A percentile compares a stretch with the other conserved stretches of the same genome.
Conservation (phyloP, 495 filamentous ascomycete genomes). For the Aspergillus indologenus region DNA sequence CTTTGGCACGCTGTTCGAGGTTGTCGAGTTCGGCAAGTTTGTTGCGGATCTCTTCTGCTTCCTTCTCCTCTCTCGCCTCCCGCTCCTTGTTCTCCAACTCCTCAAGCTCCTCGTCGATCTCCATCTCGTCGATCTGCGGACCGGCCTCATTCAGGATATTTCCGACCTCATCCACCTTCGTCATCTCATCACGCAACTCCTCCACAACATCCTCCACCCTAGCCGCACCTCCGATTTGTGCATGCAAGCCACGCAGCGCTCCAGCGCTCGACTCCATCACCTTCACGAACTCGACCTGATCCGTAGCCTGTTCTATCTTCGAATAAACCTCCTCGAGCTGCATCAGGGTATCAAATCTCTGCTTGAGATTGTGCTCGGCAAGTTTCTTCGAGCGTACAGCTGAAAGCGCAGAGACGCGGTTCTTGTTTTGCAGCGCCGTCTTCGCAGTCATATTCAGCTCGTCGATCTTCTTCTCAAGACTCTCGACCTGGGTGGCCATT, state of each 20-base stretch:
- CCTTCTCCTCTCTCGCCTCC: slow-evolving; percentile 51
- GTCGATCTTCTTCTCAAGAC: slow-evolving; percentile 52
- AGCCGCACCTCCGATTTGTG: slow-evolving; percentile 72
- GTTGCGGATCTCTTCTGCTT: slow-evolving; percentile 42
- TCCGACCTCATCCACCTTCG: slow-evolving; percentile 76
- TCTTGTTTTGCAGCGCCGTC: slow-evolving; percentile 64
- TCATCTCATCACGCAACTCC: slow-evolving; percentile 73
- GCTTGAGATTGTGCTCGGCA: slow-evolving; percentile 64
- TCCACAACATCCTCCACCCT: slow-evolving; percentile 73
- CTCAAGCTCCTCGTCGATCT: slow-evolving; percentile 86
- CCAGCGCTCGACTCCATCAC: slow-evolving; percentile 75
- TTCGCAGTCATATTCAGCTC: slow-evolving; percentile 56
- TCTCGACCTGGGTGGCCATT: slow-evolving; percentile 60
- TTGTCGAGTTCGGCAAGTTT: slow-evolving; percentile 46
- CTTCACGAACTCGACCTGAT: slow-evolving; percentile 73
- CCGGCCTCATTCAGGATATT: slow-evolving; percentile 64
- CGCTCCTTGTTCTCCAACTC: slow-evolving; percentile 67
- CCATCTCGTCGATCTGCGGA: slow-evolving; percentile 68
- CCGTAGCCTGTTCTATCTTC: slow-evolving; percentile 79
- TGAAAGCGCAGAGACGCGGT: slow-evolving; percentile 67
- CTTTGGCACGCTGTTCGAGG: slow-evolving; percentile 35
- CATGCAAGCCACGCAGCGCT: slow-evolving; percentile 69
- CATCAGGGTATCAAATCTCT: slow-evolving; percentile 64
- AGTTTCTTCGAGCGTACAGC: slow-evolving; percentile 81
- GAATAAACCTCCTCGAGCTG: slow-evolving; percentile 79